A percentile compares a stretch with the other conserved stretches of the same genome.
Conservation (phyloP, 768 basidiomycete species). For the Pleurotus citrinopileatus region DNA sequence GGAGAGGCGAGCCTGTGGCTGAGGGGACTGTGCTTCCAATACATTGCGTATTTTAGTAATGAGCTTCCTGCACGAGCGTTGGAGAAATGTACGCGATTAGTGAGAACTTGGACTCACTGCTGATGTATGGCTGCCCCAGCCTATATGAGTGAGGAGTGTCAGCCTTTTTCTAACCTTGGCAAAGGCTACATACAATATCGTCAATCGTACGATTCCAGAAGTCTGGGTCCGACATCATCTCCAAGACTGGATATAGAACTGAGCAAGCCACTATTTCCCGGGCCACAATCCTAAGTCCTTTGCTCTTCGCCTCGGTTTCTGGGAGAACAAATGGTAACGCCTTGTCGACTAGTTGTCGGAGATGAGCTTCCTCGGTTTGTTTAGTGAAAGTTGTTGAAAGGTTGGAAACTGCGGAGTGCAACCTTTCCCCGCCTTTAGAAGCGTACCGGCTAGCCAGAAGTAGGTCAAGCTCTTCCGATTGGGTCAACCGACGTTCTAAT, state of each 20-base stretch:
- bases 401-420: conserved; percentile 87
- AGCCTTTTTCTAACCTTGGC: neutral
- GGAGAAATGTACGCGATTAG: conserved; percentile 9
- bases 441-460: conserved; percentile 83
- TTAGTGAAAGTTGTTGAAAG: conserved; percentile 86
- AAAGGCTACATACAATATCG: conserved; percentile 65
- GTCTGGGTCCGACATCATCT: conserved; percentile 93
- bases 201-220: conserved; percentile 96
- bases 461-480: conserved; percentile 88
- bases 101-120: conserved; percentile 30
- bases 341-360: conserved; percentile 66
- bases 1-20: conserved; percentile 40
- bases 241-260: conserved; percentile 83
- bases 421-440: conserved; percentile 53
- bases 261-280: conserved; percentile 83
- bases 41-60: conserved; percentile 86
- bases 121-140: conserved; percentile 52
- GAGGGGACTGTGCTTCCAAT: conserved; percentile 74
- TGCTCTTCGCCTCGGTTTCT: conserved; percentile 68
- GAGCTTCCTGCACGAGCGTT: conserved; percentile 54
- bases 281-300: conserved; percentile 66
- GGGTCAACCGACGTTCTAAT: conserved; percentile 77
- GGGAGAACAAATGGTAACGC: conserved; percentile 75
- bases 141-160: conserved; percentile 25
- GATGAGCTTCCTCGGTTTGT: conserved; percentile 87